These are phyloP conservation scores for Raddia guianensis DNA, from an alignment of 176 grass and related monocot species.

Conservation along the genomic window DNA sequence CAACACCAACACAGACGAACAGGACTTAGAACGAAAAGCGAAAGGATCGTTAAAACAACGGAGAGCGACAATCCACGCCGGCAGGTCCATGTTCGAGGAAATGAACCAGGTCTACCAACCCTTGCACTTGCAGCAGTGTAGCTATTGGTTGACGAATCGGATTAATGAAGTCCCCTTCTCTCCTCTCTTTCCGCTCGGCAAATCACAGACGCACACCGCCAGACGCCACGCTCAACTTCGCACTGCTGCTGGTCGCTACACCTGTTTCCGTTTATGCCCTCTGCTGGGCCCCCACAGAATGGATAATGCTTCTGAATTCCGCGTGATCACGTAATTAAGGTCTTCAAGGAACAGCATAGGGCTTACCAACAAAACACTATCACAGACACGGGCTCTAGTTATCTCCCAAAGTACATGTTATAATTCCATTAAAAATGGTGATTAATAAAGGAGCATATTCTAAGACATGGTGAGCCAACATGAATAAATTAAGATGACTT, in stretches of 20 bases:
- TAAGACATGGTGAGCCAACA: not conserved
- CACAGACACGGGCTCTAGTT: not conserved
- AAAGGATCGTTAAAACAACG: too few species aligned
- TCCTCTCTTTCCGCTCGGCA: not conserved
- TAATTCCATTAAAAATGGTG: not conserved
- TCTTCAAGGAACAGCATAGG: not conserved
- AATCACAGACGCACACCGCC: slow-evolving; percentile 10
- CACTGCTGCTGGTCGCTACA: not conserved
- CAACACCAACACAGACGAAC: too few species aligned
- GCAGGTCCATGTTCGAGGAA: not conserved
- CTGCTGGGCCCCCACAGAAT: not conserved
- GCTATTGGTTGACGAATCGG: not conserved
- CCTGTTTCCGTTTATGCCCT: not conserved
- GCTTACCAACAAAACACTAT: not conserved
- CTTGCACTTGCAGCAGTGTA: not conserved
- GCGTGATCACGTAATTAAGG: not conserved
- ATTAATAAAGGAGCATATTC: not conserved
- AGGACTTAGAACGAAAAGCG: too few species aligned
- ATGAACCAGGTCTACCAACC: not conserved
- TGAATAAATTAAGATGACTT: not conserved
- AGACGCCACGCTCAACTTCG: not conserved
- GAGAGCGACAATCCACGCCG: too few species aligned
- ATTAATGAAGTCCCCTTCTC: not conserved
- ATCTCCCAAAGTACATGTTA: not conserved
- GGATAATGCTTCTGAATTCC: not conserved